Evolutionary conservation across 345 rosid genomes (phyloP).

Genomic region (Pugionium dolabratum): DNA sequence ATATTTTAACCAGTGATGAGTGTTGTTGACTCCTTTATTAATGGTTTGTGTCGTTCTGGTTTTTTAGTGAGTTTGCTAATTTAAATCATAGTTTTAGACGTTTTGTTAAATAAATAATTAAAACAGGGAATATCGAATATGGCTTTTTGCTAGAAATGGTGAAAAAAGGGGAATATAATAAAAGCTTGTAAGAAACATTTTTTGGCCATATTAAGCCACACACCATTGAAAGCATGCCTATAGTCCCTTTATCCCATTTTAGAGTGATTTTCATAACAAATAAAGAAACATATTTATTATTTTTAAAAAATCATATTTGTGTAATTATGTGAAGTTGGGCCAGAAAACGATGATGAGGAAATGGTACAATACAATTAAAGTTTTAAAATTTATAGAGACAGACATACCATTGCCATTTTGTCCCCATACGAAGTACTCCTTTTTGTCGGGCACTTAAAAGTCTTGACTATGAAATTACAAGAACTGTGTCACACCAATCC

Average conservation of each 20-base stretch:
- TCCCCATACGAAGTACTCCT: too few relatives aligned
- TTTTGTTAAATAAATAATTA: too few relatives aligned
- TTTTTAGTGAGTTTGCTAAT: slow-evolving; percentile 25
- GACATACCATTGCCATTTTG: too few relatives aligned
- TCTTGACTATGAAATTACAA: too few relatives aligned
- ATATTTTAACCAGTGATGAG: slow-evolving; percentile 18
- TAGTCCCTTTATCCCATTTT: neutral
- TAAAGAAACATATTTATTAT: too few relatives aligned
- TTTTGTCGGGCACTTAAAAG: too few relatives aligned
- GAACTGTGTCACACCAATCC: too few relatives aligned
- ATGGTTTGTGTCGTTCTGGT: slow-evolving; percentile 5
- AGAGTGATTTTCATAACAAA: slow-evolving; percentile 4
- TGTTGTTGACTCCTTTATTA: slow-evolving; percentile 17
- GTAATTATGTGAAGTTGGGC: slow-evolving; percentile 9
- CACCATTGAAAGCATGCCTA: slow-evolving; percentile 17
- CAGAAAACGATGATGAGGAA: too few relatives aligned
- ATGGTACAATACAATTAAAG: too few relatives aligned
- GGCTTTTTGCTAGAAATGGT: slow-evolving; percentile 20
- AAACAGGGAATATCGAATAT: neutral
- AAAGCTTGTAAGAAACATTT: slow-evolving; percentile 28
- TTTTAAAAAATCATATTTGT: neutral
- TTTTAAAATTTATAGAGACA: too few relatives aligned
- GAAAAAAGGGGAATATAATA: slow-evolving; percentile 22
- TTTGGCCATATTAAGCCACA: slow-evolving; percentile 22
- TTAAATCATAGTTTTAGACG: slow-evolving; percentile 5